Percentiles rank a stretch among this genome's conserved stretches.
phyloP scores from a whole-genome alignment of 179 eudicot genomes.

The Spergularia azorica region DNA sequence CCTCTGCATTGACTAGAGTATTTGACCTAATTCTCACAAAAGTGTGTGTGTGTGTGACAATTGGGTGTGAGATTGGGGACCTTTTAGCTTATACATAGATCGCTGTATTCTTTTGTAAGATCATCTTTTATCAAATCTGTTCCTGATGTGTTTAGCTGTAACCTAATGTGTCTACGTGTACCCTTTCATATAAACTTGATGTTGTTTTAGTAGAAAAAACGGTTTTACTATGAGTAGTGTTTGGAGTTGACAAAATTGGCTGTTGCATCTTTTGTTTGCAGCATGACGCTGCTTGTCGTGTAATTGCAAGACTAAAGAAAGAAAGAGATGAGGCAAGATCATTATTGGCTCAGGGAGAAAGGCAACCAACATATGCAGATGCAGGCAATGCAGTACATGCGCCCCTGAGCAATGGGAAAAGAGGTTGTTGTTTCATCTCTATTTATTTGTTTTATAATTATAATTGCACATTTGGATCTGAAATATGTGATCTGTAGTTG shows the following conservation, averaged over 20 bases:
- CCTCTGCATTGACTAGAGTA: neutral
- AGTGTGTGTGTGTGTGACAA: neutral
- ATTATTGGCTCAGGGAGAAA: constrained; percentile 80
- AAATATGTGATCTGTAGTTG: constrained; percentile 42
- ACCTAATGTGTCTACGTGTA: neutral
- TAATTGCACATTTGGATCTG: neutral
- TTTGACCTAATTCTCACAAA: too few relatives aligned
- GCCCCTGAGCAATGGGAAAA: constrained; percentile 84
- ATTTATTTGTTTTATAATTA: neutral
- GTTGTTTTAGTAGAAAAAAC: too few relatives aligned
- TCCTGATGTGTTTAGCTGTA: neutral
- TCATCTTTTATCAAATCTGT: neutral
- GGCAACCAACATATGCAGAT: constrained; percentile 60
- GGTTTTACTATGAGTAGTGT: neutral
- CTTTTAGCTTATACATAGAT: neutral
- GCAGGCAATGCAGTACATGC: constrained; percentile 33
- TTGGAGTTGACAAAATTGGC: constrained; percentile 5
- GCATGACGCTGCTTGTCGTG: constrained; percentile 99
- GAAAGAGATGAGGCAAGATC: constrained; percentile 94
- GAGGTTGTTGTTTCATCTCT: constrained; percentile 51
- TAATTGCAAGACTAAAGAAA: constrained; percentile 94
- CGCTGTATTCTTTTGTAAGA: neutral
- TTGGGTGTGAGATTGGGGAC: neutral
- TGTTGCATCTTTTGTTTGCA: constrained; percentile 35
- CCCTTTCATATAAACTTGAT: neutral